Conservation (phyloP, 2,329 filamentous ascomycete genomes). For the Fusarium sp. region DNA sequence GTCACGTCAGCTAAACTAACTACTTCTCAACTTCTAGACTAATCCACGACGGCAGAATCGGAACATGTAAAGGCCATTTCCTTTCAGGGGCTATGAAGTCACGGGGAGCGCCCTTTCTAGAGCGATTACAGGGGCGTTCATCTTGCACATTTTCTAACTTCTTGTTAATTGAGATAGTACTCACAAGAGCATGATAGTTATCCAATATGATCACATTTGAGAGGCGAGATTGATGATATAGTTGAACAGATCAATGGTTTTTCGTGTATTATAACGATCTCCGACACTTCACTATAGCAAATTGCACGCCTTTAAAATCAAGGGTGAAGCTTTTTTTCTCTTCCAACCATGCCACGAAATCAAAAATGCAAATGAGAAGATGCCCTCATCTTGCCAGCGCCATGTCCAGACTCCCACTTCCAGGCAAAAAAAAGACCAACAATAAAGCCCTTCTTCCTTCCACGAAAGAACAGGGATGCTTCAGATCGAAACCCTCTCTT, state of each 20-base stretch:
- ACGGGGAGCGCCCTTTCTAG: constrained; percentile 1
- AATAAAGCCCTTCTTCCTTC: constrained; percentile 8
- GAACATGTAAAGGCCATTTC: constrained; percentile 27
- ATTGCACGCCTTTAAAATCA: constrained; percentile 25
- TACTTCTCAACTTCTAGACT: constrained; percentile 3
- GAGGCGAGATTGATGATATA: background rate
- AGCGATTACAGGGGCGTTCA: background rate
- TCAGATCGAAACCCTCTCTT: constrained; percentile 25
- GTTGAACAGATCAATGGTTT: constrained; percentile 22
- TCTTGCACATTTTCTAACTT: background rate
- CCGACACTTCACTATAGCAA: constrained; percentile 19
- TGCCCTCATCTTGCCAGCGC: constrained; percentile 32
- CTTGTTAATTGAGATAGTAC: no score
- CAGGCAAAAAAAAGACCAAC: constrained; percentile 14
- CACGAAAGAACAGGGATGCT: constrained; percentile 12
- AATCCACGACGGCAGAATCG: constrained; percentile 13
- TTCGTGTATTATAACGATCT: constrained; percentile 41
- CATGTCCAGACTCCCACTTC: constrained; percentile 34
- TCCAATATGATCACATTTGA: background rate
- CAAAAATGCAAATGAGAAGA: constrained; percentile 29
- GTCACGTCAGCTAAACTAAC: constrained; percentile 36
- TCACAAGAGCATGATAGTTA: background rate
- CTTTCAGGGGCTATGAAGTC: constrained; percentile 5
- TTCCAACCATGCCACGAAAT: constrained; percentile 41
- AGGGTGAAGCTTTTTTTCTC: constrained; percentile 41